Evolutionary conservation across 139 green algal genomes (phyloP), one percentile per base, ranked within the genome.

Genomic region (Pseudopediastrum boryanum): DNA sequence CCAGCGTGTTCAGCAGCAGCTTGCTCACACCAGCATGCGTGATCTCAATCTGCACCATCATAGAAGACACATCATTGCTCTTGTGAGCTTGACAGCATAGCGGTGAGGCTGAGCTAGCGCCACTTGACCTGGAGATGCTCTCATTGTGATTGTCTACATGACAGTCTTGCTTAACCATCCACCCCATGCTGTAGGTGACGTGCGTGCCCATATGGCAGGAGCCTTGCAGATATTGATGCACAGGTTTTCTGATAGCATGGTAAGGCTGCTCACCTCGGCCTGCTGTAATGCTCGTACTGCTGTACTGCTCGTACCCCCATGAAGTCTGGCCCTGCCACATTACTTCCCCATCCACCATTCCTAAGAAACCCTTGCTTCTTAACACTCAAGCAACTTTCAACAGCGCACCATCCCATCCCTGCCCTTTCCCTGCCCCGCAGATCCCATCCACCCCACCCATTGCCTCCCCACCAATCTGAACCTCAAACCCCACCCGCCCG

Each of bases 1-100:
- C n/a, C n/a, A n/a, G n/a, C n/a, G n/a, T 58, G 67, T 87, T 87
- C 50, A 36, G 51, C 41, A 84, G 71, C 44, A 87, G 33, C 42
- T 77, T 80, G 50, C 72, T 83, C 2, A 83, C 67, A 59, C 83
- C 83, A 16, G 46, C 56, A 51, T 84, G 83, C 43, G 76, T 42
- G 4, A 87, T 81, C 73, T 87, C 83, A 43, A 86, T 41, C 81
- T 85, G 72, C 42, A 27, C 6, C 2, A 74, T 27, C 38, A 43
- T 35, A 74, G 23, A 58, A 41, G 6, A 42, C 21, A 74, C 44
- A 44, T 8, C 9, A 46, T 2, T 27, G n/a, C n/a, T n/a, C n/a
- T n/a, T n/a, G n/a, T n/a, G n/a, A n/a, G n/a, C n/a, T n/a, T n/a
- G n/a, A 36, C 35, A 62, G n/a, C 2, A 36, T 50, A 77, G 35